A percentile compares a stretch with the other conserved stretches of the same genome.
These are phyloP conservation scores for Solanum appendiculatum DNA, from an alignment of 257 asterid species.

Conservation along the genomic window DNA sequence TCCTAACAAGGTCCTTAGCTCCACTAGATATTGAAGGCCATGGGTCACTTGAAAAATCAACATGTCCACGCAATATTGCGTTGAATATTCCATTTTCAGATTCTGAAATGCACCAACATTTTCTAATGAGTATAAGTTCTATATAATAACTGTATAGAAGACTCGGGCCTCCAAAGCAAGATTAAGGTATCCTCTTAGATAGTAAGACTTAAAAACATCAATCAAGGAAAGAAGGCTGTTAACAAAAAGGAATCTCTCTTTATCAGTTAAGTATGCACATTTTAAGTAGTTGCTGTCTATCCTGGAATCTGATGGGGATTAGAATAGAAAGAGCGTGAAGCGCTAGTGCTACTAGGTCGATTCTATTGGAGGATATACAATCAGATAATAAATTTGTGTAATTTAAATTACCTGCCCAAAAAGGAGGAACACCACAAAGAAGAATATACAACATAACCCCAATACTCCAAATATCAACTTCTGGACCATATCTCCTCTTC, in stretches of 20 bases:
- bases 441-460: conserved; percentile 62
- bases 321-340: neutral
- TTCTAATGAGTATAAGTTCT: neutral
- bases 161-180: neutral
- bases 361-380: neutral
- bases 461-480: conserved; percentile 57
- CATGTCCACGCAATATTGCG: conserved; percentile 37
- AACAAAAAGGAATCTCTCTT: neutral
- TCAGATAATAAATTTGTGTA: neutral
- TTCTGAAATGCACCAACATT: conserved; percentile 16
- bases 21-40: conserved; percentile 58
- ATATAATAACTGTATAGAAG: neutral
- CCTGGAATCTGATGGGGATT: neutral
- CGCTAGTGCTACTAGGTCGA: neutral
- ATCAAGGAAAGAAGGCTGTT: neutral
- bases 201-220: neutral
- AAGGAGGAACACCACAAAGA: conserved; percentile 65
- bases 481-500: conserved; percentile 50
- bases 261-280: neutral
- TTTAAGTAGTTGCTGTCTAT: neutral
- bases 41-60: conserved; percentile 47
- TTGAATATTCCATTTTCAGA: conserved; percentile 59
- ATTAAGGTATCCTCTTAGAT: neutral
- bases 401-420: conserved; percentile 43
- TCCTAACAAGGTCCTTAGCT: conserved; percentile 49